Evolutionary conservation across 2,329 filamentous ascomycete species (phyloP), one percentile per base, ranked within the genome.

Genomic region (Aureobasidium melanogenum): DNA sequence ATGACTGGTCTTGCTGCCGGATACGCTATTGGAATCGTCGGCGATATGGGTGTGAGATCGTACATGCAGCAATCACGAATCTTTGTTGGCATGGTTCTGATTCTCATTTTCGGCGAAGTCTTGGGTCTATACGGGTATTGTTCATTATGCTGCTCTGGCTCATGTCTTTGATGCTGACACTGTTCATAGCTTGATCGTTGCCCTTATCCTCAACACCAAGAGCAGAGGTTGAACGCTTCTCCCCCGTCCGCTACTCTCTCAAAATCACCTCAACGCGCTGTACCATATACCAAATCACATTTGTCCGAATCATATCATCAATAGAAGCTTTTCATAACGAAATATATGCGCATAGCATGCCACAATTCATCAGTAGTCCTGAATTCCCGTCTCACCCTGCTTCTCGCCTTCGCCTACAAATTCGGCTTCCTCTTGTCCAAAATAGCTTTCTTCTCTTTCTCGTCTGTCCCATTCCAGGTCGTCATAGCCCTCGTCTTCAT

Each of bases 71-170:
- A 99, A 76, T 95, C 89, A 54, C 85, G 93, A 65, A 88, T 99
- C 67, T 99, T 97, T 69, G 94, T 99, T 54, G 94, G 94, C 75
- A 97, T 97, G 94, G 93, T 99, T 50, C 79, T 99, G 69, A 97
- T 97, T 68, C 83, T 97, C 65, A 99, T 99, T 84, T 99, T 99
- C 73, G 94, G 91, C 62, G 94, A 99, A 81, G 94, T 99, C 19
- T 74, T 99, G 73, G 94, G 94, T 74, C 86, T 99, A 34, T 99
- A 99, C 71, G 94, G 94, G 91, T 96, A 81, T 67, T 87, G 19
- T 43, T 24, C 44, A 51, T 28, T n/a, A 32, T 28, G 19, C 32
- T 6, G 28, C 17, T 38, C 34, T 17, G 28, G 2, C 22, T 19
- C 41, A n/a, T 30, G 10, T 46, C n/a, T 6, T 15, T 7, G 28